Conservation (phyloP, 169 alveolate genomes). For the Neospora caninum region DNA sequence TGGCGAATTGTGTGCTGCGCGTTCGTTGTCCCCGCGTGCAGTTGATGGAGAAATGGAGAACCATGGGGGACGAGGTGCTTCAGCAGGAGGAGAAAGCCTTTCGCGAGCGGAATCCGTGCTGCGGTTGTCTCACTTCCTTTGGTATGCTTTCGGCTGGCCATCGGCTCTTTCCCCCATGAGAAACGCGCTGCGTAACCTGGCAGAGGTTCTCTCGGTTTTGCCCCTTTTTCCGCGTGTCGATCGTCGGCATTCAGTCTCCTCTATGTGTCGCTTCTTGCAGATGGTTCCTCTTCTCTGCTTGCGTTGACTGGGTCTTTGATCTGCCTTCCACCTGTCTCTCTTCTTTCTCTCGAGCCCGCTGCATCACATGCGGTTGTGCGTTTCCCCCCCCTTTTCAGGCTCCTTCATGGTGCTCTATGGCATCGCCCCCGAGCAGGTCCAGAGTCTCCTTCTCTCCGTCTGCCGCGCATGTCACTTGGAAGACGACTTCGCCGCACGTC, state of each 20-base stretch:
- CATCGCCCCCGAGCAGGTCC: slow-evolving; percentile 60
- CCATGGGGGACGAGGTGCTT: slow-evolving; percentile 52
- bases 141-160: background rate
- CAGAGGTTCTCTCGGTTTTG: no score
- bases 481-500: slow-evolving; percentile 28
- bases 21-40: background rate
- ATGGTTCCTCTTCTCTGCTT: no score
- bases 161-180: no score
- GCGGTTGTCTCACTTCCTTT: slow-evolving; percentile 54
- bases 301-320: no score
- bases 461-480: slow-evolving; percentile 45
- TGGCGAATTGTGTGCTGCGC: no score
- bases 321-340: no score
- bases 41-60: slow-evolving; percentile 53
- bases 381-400: background rate
- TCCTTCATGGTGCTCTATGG: slow-evolving; percentile 64
- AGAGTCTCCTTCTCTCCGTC: slow-evolving; percentile 47
- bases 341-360: no score
- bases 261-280: no score
- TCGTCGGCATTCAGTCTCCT: no score
- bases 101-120: slow-evolving; percentile 58
- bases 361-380: no score
- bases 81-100: slow-evolving; percentile 53
- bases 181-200: no score
- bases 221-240: no score